Base-by-base conservation (phyloP, 2,329 filamentous ascomycete species). In the Ophiocordyceps camponoti-leonardi region DNA sequence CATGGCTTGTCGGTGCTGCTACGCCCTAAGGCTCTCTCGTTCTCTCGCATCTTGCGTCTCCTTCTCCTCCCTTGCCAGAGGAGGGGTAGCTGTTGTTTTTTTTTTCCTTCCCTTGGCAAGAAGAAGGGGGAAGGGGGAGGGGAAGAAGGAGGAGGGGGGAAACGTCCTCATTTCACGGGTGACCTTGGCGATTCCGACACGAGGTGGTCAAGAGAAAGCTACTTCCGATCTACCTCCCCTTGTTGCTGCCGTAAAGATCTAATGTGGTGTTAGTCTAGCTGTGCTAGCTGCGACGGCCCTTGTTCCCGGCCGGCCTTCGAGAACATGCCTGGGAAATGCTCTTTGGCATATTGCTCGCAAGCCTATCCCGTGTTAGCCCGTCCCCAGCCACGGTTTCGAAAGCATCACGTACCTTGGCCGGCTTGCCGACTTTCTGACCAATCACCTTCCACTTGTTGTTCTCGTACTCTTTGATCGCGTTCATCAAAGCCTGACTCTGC, bases 381-480 rank as follows among this genome's bases (percentile, higher is more conserved):
- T 6, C 23, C 16, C 18, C 16, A n/a, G 28, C 28, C 14, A 23
- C 26, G 18, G 8, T 14, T 14, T 18, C 33, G 33, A n/a, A 18
- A 14, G 12, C 16, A 44, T 30, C 13, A 39, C 47, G 41, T 61
- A 63, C 61, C 79, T 98, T 98, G 54, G 92, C 92, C 43, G 92
- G 92, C 67, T 98, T 98, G 58, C 88, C 87, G 54, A 98, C 86
- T 65, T 96, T 96, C 62, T 86, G 81, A 33, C 92, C 92, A 59
- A 96, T 96, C 23, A 82, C 79, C 67, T 96, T 96, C 92, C 92
- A 98, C 62, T 96, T 96, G 64, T 93, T 95, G 59, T 86, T 83
- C 61, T 98, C 92, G 66, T 96, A 96, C 61, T 98, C 92, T 66
- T 94, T 95, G 67, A 98, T 98, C 28, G 92, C 92, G 52, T 84